Evolutionary conservation across 1,284 basidiomycete species (phyloP).

Genomic region (Ceratorhiza oryzae-sativae): DNA sequence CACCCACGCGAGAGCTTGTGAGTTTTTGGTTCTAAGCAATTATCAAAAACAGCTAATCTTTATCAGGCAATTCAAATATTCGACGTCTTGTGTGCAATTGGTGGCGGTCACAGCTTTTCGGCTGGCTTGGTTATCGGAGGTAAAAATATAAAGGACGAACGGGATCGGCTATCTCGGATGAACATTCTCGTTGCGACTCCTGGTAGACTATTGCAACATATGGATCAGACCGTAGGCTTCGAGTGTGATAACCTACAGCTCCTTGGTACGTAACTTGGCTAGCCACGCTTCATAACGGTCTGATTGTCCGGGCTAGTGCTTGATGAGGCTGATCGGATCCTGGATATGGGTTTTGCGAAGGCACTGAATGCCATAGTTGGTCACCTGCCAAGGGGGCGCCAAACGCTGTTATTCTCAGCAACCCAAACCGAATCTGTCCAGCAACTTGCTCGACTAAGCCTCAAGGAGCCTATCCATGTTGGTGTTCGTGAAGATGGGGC

Average conservation of each 20-base stretch:
- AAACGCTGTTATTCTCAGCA: constrained; percentile 96
- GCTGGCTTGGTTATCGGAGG: constrained; percentile 97
- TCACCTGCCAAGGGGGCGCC: constrained; percentile 84
- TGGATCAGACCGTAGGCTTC: constrained; percentile 98
- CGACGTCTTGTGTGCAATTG: constrained; percentile 91
- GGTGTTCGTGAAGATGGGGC: constrained; percentile 59
- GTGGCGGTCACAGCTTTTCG: constrained; percentile 89
- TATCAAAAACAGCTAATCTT: neutral
- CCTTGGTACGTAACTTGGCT: constrained; percentile 66
- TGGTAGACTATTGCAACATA: constrained; percentile 92
- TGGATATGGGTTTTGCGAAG: constrained; percentile 94
- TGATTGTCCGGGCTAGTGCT: constrained; percentile 69
- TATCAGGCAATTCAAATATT: constrained; percentile 93
- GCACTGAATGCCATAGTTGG: constrained; percentile 90
- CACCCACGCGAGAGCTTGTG: constrained; percentile 93
- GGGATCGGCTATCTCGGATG: constrained; percentile 88
- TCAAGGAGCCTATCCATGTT: constrained; percentile 83
- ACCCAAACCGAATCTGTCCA: constrained; percentile 93
- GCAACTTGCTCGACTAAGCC: constrained; percentile 88
- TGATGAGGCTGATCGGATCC: constrained; percentile 95
- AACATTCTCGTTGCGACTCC: constrained; percentile 98
- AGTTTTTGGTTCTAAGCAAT: constrained; percentile 46
- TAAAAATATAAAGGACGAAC: constrained; percentile 94
- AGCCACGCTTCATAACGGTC: neutral
- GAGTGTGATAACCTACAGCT: constrained; percentile 90